phyloP scores from a whole-genome alignment of 1,139 yeast species.

The Pneumocystis canis region DNA sequence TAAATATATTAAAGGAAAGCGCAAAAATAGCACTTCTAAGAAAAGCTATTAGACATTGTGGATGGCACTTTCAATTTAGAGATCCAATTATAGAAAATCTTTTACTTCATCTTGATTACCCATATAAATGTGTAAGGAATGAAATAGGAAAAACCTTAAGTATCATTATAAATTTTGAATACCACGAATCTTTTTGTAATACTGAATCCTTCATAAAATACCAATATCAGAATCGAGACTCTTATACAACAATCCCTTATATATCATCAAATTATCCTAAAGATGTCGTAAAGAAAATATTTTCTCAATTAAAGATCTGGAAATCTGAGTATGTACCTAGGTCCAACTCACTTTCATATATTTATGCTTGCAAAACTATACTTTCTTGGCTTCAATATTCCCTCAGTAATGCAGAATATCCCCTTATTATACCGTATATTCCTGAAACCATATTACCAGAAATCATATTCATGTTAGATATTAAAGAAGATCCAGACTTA shows the following conservation, averaged over 20 bases:
- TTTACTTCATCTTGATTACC: conserved; percentile 31
- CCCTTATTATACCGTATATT: conserved; percentile 19
- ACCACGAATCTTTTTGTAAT: conserved; percentile 35
- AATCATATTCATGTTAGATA: conserved; percentile 45
- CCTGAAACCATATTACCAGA: conserved; percentile 50
- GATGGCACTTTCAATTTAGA: conserved; percentile 39
- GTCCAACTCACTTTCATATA: conserved; percentile 15
- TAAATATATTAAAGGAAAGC: conserved; percentile 30
- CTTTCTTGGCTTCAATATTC: conserved; percentile 17
- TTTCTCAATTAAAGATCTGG: conserved; percentile 34
- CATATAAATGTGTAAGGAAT: conserved; percentile 37
- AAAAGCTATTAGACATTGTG: conserved; percentile 39
- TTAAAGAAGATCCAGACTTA: conserved; percentile 72
- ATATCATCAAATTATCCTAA: conserved; percentile 16
- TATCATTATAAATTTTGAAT: conserved; percentile 39
- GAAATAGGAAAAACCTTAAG: conserved; percentile 55
- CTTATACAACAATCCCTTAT: conserved; percentile 20
- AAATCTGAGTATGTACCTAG: conserved; percentile 20
- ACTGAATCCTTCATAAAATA: conserved; percentile 33
- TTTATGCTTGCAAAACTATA: conserved; percentile 17
- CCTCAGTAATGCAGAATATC: conserved; percentile 10
- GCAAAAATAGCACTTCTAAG: conserved; percentile 46
- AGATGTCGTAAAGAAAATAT: conserved; percentile 25
- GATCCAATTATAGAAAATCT: conserved; percentile 31
- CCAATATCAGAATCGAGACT: conserved; percentile 23